Evolutionary conservation across 805 yeast species (phyloP).

Genomic region (Ogataea pilisensis): DNA sequence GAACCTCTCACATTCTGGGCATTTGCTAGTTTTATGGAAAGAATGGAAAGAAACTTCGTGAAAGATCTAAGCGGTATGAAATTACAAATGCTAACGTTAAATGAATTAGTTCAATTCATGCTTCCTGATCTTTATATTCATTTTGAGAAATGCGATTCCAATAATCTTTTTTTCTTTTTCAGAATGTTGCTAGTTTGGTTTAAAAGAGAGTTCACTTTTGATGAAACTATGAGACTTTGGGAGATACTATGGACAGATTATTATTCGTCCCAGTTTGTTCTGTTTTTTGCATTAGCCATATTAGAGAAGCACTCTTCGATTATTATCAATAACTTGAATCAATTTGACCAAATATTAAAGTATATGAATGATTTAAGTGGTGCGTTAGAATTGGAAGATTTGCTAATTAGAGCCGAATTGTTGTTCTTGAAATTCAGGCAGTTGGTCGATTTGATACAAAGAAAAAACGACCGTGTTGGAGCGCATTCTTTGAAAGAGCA

Average conservation of each 20-base stretch:
- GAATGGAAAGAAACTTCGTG: conserved; percentile 92
- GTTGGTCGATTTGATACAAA: conserved; percentile 74
- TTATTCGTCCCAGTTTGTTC: conserved; percentile 80
- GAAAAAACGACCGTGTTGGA: conserved; percentile 30
- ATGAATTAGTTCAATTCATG: conserved; percentile 86
- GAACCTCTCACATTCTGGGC: conserved; percentile 86
- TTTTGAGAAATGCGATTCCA: conserved; percentile 81
- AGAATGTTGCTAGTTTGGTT: conserved; percentile 94
- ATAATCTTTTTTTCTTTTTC: conserved; percentile 88
- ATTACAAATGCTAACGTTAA: conserved; percentile 76
- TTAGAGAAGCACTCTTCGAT: conserved; percentile 80
- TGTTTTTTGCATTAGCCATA: conserved; percentile 85
- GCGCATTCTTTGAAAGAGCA: conserved; percentile 6
- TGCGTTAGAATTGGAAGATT: conserved; percentile 68
- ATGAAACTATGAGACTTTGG: conserved; percentile 79
- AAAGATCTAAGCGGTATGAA: conserved; percentile 93
- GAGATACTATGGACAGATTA: conserved; percentile 88
- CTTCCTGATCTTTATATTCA: conserved; percentile 80
- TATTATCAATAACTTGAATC: conserved; percentile 64
- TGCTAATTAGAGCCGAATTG: conserved; percentile 79
- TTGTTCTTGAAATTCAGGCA: conserved; percentile 76
- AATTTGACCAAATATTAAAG: conserved; percentile 88
- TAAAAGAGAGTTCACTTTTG: conserved; percentile 84
- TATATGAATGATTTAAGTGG: conserved; percentile 88
- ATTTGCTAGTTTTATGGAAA: conserved; percentile 80